phyloP scores from a whole-genome alignment of 2,329 filamentous ascomycete species.

The Aureobasidium sp. region DNA sequence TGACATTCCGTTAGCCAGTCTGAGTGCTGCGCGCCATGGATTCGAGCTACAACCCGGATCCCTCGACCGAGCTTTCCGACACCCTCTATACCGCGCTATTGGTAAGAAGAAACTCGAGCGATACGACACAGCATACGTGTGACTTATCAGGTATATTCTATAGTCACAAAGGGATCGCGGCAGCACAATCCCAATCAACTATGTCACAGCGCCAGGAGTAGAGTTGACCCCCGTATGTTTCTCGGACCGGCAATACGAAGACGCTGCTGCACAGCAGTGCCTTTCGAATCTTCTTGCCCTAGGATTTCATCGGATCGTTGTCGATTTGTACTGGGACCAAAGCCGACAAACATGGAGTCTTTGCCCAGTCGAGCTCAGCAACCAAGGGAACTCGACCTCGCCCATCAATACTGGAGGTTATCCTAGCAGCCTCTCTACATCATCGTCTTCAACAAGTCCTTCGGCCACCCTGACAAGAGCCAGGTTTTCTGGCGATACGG shows the following conservation, averaged over 20 bases:
- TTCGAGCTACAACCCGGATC: constrained; percentile 24
- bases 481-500: neutral
- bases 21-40: constrained; percentile 6
- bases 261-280: constrained; percentile 46
- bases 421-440: constrained; percentile 14
- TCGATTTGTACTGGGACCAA: constrained; percentile 60
- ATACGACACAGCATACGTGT: neutral
- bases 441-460: constrained; percentile 12
- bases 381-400: constrained; percentile 16
- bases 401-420: constrained; percentile 12
- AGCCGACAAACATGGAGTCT: constrained; percentile 49
- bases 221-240: constrained; percentile 56
- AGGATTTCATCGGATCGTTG: constrained; percentile 51
- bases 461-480: neutral
- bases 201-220: constrained; percentile 50
- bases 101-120: constrained; percentile 20
- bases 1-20: neutral
- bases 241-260: constrained; percentile 45
- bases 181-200: constrained; percentile 55
- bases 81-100: constrained; percentile 24
- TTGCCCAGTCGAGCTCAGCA: constrained; percentile 49
- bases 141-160: constrained; percentile 10
- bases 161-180: constrained; percentile 58
- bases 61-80: constrained; percentile 20
- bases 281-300: constrained; percentile 56